phyloP scores from a whole-genome alignment of 2,329 filamentous ascomycete species.

The Fusarium luffae region DNA sequence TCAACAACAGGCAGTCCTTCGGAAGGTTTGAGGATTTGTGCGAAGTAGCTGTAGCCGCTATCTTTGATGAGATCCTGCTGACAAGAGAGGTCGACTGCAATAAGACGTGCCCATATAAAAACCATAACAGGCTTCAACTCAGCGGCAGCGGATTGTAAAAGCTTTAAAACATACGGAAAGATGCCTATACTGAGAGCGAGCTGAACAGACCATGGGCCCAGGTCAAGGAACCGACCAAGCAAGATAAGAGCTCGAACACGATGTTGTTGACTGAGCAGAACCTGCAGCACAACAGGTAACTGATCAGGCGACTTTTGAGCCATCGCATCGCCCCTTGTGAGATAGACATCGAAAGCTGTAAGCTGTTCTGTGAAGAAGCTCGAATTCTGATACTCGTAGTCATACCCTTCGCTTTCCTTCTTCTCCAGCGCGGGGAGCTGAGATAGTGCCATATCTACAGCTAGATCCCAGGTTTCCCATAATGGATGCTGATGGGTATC shows the following conservation, averaged over 20 bases:
- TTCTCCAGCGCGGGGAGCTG: constrained; percentile 88
- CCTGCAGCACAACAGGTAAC: constrained; percentile 94
- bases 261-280: constrained; percentile 95
- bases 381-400: constrained; percentile 95
- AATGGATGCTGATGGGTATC: constrained; percentile 94
- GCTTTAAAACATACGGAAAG: constrained; percentile 97
- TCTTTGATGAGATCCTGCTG: constrained; percentile 96
- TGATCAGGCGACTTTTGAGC: constrained; percentile 92
- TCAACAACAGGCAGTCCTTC: constrained; percentile 88
- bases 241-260: constrained; percentile 90
- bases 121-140: constrained; percentile 99
- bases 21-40: constrained; percentile 86
- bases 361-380: constrained; percentile 97
- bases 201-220: constrained; percentile 99
- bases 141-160: constrained; percentile 92
- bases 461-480: constrained; percentile 98
- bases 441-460: constrained; percentile 92
- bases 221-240: constrained; percentile 90
- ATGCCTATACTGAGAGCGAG: constrained; percentile 97
- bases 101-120: constrained; percentile 96
- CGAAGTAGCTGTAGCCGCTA: constrained; percentile 97
- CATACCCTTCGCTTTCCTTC: constrained; percentile 76
- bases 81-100: constrained; percentile 94
- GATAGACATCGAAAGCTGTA: constrained; percentile 96
- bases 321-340: constrained; percentile 81